A percentile compares a stretch with the other conserved stretches of the same genome.
phyloP scores from a whole-genome alignment of 148 eudicot genomes.

The Camellia granthamiana region DNA sequence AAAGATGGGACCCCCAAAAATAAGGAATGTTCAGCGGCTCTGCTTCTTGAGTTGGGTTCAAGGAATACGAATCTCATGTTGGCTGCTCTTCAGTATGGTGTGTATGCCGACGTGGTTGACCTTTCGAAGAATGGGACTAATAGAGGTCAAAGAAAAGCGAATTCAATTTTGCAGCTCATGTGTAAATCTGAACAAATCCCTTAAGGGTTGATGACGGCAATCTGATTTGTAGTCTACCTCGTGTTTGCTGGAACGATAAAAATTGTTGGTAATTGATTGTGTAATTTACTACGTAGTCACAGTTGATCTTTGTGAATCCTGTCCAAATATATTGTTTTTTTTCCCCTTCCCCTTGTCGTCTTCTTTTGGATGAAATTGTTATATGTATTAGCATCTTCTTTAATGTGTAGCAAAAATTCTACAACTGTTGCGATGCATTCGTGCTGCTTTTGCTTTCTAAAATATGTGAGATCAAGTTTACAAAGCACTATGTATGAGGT shows the following conservation, averaged over 20 bases:
- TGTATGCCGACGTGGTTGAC: conserved; percentile 52
- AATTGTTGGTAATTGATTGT: not conserved
- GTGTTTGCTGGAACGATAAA: not conserved
- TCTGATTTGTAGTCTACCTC: conserved; percentile 20
- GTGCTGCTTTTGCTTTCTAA: too few relatives aligned
- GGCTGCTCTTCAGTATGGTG: conserved; percentile 70
- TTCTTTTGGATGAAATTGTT: not conserved
- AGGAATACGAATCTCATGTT: conserved; percentile 53
- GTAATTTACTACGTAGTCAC: not conserved
- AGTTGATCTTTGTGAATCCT: not conserved
- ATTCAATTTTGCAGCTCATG: conserved; percentile 57
- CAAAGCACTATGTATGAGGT: too few relatives aligned
- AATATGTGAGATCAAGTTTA: too few relatives aligned
- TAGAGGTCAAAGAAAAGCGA: conserved; percentile 73
- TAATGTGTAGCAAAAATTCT: not conserved
- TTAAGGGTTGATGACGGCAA: conserved; percentile 30
- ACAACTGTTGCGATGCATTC: too few relatives aligned
- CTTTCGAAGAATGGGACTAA: conserved; percentile 60
- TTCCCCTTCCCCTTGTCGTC: not conserved
- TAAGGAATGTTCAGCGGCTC: conserved; percentile 73
- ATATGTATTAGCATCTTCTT: not conserved
- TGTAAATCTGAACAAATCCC: conserved; percentile 57
- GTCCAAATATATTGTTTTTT: not conserved
- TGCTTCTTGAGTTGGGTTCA: conserved; percentile 64
- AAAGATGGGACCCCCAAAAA: conserved; percentile 63